A percentile compares a stretch with the other conserved stretches of the same genome.
Conservation (phyloP, 768 basidiomycete species). For the Macrolepiota dolichaula region DNA sequence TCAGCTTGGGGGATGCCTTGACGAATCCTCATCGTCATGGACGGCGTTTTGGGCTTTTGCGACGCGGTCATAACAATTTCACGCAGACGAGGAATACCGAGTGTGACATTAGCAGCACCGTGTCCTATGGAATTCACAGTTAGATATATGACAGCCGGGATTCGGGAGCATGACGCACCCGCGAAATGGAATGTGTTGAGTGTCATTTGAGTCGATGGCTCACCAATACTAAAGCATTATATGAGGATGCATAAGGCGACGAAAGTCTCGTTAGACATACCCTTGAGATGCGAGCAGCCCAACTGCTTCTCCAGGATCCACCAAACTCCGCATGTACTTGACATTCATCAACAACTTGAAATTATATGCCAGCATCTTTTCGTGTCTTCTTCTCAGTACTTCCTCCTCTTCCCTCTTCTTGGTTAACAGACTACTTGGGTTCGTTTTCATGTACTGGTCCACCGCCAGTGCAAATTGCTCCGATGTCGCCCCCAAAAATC, state of each 20-base stretch:
- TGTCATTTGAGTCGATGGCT: slow-evolving; percentile 99
- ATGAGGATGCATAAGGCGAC: not conserved
- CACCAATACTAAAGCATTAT: slow-evolving; percentile 74
- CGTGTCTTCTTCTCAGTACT: slow-evolving; percentile 40
- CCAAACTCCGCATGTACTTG: slow-evolving; percentile 90
- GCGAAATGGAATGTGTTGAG: slow-evolving; percentile 99
- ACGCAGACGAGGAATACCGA: slow-evolving; percentile 97
- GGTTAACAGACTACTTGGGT: slow-evolving; percentile 50
- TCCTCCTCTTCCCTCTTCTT: slow-evolving; percentile 30
- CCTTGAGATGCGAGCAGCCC: slow-evolving; percentile 96
- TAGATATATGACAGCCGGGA: not conserved
- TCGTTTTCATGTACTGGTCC: slow-evolving; percentile 72
- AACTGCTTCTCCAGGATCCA: slow-evolving; percentile 98
- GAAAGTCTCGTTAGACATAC: slow-evolving; percentile 39
- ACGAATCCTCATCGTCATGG: slow-evolving; percentile 83
- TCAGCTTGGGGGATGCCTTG: slow-evolving; percentile 48
- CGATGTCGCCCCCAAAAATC: slow-evolving; percentile 85
- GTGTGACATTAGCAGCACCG: slow-evolving; percentile 97
- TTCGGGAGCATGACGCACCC: slow-evolving; percentile 40
- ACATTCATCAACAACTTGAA: slow-evolving; percentile 87
- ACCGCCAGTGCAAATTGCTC: slow-evolving; percentile 85
- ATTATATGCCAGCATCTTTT: slow-evolving; percentile 43
- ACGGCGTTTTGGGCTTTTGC: slow-evolving; percentile 92
- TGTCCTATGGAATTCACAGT: slow-evolving; percentile 59
- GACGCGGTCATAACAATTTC: slow-evolving; percentile 99